phyloP scores from a whole-genome alignment of 2,329 filamentous ascomycete species.

The Botrytis paeoniae region DNA sequence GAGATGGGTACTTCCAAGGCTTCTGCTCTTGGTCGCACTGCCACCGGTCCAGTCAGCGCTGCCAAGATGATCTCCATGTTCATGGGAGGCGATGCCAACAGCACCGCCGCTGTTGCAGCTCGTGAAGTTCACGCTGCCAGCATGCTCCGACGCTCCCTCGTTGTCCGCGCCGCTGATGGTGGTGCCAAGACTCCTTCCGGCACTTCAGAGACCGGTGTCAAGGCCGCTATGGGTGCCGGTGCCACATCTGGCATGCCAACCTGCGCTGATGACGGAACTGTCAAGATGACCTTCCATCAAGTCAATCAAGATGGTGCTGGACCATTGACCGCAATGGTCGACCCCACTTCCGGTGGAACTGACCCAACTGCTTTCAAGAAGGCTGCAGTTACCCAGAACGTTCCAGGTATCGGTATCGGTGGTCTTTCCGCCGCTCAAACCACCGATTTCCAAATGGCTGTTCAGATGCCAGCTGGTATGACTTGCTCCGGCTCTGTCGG shows the following conservation, averaged over 20 bases:
- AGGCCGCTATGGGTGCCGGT: constrained; percentile 53
- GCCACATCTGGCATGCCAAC: constrained; percentile 55
- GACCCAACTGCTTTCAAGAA: constrained; percentile 58
- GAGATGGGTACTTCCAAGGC: constrained; percentile 56
- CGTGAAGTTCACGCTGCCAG: constrained; percentile 73
- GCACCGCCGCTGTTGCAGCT: constrained; percentile 51
- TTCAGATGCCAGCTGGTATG: constrained; percentile 66
- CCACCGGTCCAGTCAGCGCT: constrained; percentile 56
- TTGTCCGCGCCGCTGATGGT: constrained; percentile 36
- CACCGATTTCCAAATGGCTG: constrained; percentile 62
- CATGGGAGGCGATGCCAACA: constrained; percentile 49
- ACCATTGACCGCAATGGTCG: constrained; percentile 57
- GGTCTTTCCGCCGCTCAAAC: constrained; percentile 58
- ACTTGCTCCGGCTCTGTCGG: constrained; percentile 59
- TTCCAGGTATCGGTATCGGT: constrained; percentile 48
- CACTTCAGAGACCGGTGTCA: constrained; percentile 52
- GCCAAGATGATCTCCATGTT: constrained; percentile 56
- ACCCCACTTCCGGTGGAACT: constrained; percentile 61
- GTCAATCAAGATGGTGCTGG: constrained; percentile 71
- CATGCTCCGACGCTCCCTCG: constrained; percentile 41
- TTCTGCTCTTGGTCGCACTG: constrained; percentile 61
- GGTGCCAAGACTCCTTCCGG: constrained; percentile 49
- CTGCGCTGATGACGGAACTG: constrained; percentile 54
- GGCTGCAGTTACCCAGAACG: constrained; percentile 57
- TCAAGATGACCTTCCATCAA: constrained; percentile 65